Evolutionary conservation across 2,329 filamentous ascomycete species (phyloP).

Genomic region (Fusarium sp.): DNA sequence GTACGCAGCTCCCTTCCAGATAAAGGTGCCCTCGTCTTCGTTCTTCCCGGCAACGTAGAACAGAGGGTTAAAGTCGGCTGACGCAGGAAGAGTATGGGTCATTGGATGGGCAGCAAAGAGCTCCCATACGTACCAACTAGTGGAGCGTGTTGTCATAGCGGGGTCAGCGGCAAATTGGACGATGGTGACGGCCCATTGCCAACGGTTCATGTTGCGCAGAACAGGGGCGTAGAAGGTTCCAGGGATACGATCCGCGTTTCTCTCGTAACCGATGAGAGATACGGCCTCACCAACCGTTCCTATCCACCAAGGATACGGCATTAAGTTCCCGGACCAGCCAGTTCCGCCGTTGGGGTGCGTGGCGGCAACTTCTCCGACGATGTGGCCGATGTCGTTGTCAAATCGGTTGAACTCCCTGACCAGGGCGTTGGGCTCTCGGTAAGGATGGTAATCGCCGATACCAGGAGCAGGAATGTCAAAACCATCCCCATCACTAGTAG

Average conservation of each 20-base stretch:
- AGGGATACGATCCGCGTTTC: constrained; percentile 66
- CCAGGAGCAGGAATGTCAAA: constrained; percentile 53
- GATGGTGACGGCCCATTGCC: constrained; percentile 61
- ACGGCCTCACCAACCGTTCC: constrained; percentile 70
- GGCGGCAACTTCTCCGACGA: constrained; percentile 61
- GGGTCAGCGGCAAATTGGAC: constrained; percentile 59
- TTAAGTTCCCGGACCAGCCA: constrained; percentile 55
- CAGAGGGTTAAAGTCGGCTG: constrained; percentile 53
- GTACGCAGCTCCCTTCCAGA: constrained; percentile 63
- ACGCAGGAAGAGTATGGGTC: constrained; percentile 56
- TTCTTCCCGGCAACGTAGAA: constrained; percentile 61
- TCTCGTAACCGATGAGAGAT: constrained; percentile 69
- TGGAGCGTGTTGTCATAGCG: constrained; percentile 57
- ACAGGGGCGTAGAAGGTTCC: constrained; percentile 61
- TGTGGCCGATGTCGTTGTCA: constrained; percentile 55
- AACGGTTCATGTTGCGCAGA: constrained; percentile 58
- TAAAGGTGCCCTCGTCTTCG: constrained; percentile 50
- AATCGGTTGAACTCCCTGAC: constrained; percentile 60
- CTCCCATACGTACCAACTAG: constrained; percentile 60
- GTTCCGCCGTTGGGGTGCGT: constrained; percentile 61
- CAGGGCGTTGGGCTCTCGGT: constrained; percentile 59
- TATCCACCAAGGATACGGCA: constrained; percentile 63
- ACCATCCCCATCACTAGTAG: constrained; percentile 51
- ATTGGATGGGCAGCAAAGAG: constrained; percentile 57
- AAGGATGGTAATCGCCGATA: constrained; percentile 61